Evolutionary conservation across 805 yeast species (phyloP).

Genomic region (Candida golubevii): DNA sequence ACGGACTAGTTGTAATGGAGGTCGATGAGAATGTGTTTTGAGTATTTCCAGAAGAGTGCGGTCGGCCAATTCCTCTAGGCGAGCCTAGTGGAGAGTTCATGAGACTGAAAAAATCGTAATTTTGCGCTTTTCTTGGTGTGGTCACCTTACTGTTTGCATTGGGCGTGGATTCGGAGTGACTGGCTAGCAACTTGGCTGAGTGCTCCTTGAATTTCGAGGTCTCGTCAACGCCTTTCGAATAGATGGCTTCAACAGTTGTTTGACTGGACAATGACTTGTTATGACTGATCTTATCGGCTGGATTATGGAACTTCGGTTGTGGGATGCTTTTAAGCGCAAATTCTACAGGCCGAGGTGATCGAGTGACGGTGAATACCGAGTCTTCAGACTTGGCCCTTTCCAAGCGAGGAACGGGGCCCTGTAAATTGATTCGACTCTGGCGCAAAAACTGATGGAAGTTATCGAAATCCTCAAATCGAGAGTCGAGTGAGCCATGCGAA

Average conservation of each 20-base stretch:
- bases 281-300: conserved; percentile 24
- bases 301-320: conserved; percentile 32
- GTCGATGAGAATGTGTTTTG: neutral
- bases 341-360: neutral
- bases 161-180: neutral
- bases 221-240: conserved; percentile 17
- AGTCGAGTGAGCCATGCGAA: conserved; percentile 1
- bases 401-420: conserved; percentile 26
- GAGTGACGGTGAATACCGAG: conserved; percentile 14
- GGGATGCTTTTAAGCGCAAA: neutral
- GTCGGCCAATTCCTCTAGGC: conserved; percentile 10
- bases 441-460: conserved; percentile 27
- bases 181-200: conserved; percentile 13
- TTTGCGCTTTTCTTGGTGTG: conserved; percentile 13
- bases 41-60: neutral
- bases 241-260: conserved; percentile 32
- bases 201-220: conserved; percentile 14
- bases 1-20: neutral
- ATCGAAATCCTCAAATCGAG: conserved; percentile 18
- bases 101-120: conserved; percentile 20
- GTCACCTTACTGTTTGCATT: neutral
- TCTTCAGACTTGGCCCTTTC: conserved; percentile 25
- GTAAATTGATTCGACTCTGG: conserved; percentile 29
- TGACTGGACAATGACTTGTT: conserved; percentile 11
- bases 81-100: conserved; percentile 19